Evolutionary conservation across 164 flowering plant genomes (phyloP), one percentile per base, ranked within the genome.

Genomic region (Taxillus chinensis): DNA sequence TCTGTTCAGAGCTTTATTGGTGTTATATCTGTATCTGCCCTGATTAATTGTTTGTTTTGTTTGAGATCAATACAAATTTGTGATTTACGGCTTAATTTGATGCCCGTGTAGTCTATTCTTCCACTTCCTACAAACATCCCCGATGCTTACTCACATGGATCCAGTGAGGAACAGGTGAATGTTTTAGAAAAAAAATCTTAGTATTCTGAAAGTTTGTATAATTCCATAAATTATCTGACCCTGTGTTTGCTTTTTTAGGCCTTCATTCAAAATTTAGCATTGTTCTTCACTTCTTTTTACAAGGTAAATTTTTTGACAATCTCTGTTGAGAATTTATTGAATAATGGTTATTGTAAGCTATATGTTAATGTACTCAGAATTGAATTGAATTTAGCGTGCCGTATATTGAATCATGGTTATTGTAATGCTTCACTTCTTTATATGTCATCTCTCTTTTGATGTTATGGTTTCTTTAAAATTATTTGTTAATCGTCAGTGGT

Each of bases 221-320:
- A 8, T 27, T 10, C 49, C 27, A 27, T 27, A 12, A 54, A 8
- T 8, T 51, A 12, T 14, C 3, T 40, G 50, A 12, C 49, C 27
- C 15, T 45, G 42, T 27, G 46, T 9, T 0, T 17, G 4, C 5
- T 68, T 70, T 54, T 77, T 39, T 89, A 93, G 99, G 95, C 92
- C 65, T 93, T 93, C 67, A 90, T 90, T 67, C 99, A 93, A 75
- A 93, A 93, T 57, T 64, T 93, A 71, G 99, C 97, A 3, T 74
- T 93, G 50, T 93, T 93, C 70, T 93, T 93, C 75, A 89, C 99
- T 43, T 84, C 99, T 56, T 90, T 93, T 70, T 93, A 53, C 64
- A 93, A 90, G 99, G 99, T 45, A 75, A 79, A 74, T 56, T 55
- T 57, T 39, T 41, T 55, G 38, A 27, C 27, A 27, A 27, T 27